Evolutionary conservation across 345 rosid genomes (phyloP), one percentile per base, ranked within the genome.

Genomic region (Rubroshorea leprosula): DNA sequence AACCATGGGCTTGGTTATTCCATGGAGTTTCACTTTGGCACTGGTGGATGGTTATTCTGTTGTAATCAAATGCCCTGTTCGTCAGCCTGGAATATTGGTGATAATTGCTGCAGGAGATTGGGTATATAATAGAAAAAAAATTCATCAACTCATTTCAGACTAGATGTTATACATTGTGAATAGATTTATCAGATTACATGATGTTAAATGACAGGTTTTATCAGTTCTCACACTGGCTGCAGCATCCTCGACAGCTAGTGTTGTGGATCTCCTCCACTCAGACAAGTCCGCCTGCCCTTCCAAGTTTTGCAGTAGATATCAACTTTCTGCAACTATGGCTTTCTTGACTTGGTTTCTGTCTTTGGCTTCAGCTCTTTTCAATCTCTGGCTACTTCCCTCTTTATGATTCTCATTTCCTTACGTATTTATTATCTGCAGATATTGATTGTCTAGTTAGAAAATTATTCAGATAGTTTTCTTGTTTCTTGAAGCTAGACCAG

Each of bases 1-100:
- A 21, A 74, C 83, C 73, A 91, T 91, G 96, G 92, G 94, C 46
- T 74, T 88, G 73, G 76, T 82, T 5, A 83, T 91, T 62, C 98
- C 98, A 23, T 91, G 98, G 96, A 85, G 91, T 67, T 61, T 81
- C 64, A 79, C 92, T 31, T 61, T 91, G 68, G 95, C 86, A 45
- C 64, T 91, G 71, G 81, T 87, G 27, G 98, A 91, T 72, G 89
- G 81, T 43, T 87, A 85, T 72, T 91, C 78, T 22, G 71, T 84
- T 55, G 61, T 87, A 44, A 84, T 80, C 23, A 76, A 82, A 66
- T 77, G 87, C 60, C 85, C 81, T 6, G 55, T 84, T 62, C 82
- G 74, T 11, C 89, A 82, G 50, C 88, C 76, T 4, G 71, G 86
- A 61, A 69, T 85, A 22, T 63, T 87, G 39, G 62, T 82, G 24